These are phyloP conservation scores for Saccharum spontaneum DNA, from an alignment of 176 grass and related monocot species.

Conservation along the genomic window DNA sequence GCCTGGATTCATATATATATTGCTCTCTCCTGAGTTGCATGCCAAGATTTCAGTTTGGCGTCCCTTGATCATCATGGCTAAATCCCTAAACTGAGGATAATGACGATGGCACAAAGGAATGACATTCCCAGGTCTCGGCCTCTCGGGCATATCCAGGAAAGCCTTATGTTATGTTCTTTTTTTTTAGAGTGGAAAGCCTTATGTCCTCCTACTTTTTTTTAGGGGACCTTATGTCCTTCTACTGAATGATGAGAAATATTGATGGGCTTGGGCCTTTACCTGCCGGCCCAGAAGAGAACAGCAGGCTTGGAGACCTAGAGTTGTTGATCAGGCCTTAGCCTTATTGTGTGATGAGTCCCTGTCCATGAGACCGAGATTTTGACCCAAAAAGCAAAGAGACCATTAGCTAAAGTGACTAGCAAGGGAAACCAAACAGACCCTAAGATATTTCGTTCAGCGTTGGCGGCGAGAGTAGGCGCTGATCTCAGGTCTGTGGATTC, in stretches of 20 bases:
- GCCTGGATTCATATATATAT: too few relatives aligned
- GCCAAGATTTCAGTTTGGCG: too few relatives aligned
- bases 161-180: neutral
- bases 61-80: too few relatives aligned
- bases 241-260: neutral
- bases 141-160: neutral
- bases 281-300: neutral
- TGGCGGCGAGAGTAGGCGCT: conserved; percentile 11
- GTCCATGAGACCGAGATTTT: neutral
- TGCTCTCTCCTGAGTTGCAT: too few relatives aligned
- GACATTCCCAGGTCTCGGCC: neutral
- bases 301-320: neutral
- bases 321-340: too few relatives aligned
- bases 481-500: neutral
- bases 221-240: too few relatives aligned
- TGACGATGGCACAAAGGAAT: neutral
- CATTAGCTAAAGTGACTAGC: too few relatives aligned
- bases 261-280: neutral
- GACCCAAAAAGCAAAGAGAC: neutral
- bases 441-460: conserved; percentile 23
- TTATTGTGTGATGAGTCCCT: neutral
- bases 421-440: too few relatives aligned
- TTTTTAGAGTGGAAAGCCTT: neutral
- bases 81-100: neutral
- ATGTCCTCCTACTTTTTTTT: neutral